Percentiles rank a stretch among this genome's conserved stretches.
Conservation (phyloP, 2,329 filamentous ascomycete genomes). For the Ophiocordyceps unilateralis region DNA sequence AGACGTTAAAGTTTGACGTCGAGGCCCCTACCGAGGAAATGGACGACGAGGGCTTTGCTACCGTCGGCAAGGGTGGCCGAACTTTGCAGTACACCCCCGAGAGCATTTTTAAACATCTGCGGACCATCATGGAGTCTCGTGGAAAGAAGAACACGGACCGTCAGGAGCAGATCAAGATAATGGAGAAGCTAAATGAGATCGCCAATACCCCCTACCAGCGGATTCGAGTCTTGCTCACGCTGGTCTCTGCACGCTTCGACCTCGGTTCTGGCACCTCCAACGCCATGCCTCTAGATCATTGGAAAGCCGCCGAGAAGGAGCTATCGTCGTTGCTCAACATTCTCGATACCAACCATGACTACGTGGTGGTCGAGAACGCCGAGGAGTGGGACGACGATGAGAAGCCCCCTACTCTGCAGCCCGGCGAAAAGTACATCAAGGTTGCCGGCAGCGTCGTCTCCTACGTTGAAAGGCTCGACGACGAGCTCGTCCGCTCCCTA, state of each 20-base stretch:
- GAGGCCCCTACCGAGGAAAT: conserved; percentile 34
- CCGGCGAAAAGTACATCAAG: conserved; percentile 69
- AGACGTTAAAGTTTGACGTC: conserved; percentile 18
- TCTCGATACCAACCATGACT: conserved; percentile 62
- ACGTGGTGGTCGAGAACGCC: conserved; percentile 75
- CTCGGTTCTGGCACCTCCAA: conserved; percentile 59
- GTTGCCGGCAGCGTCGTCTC: conserved; percentile 89
- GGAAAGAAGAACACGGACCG: conserved; percentile 99
- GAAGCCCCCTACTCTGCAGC: conserved; percentile 60
- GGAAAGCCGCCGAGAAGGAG: conserved; percentile 87
- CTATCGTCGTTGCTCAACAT: conserved; percentile 60
- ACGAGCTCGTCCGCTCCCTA: conserved; percentile 92
- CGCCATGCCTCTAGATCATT: conserved; percentile 90
- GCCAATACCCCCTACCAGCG: conserved; percentile 82
- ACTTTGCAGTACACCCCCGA: conserved; percentile 86
- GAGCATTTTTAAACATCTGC: conserved; percentile 93
- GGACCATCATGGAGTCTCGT: conserved; percentile 82
- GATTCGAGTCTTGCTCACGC: conserved; percentile 76
- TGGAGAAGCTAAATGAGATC: conserved; percentile 92
- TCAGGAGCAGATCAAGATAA: conserved; percentile 82
- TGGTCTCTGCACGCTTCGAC: conserved; percentile 91
- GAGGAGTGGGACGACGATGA: conserved; percentile 99
- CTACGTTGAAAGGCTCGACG: conserved; percentile 85
- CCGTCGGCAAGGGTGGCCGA: conserved; percentile 77
- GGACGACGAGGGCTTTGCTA: conserved; percentile 77